Evolutionary conservation across 2,329 filamentous ascomycete genomes (phyloP), one percentile per base, ranked within the genome.

Genomic region (Fusarium phyllophilum): DNA sequence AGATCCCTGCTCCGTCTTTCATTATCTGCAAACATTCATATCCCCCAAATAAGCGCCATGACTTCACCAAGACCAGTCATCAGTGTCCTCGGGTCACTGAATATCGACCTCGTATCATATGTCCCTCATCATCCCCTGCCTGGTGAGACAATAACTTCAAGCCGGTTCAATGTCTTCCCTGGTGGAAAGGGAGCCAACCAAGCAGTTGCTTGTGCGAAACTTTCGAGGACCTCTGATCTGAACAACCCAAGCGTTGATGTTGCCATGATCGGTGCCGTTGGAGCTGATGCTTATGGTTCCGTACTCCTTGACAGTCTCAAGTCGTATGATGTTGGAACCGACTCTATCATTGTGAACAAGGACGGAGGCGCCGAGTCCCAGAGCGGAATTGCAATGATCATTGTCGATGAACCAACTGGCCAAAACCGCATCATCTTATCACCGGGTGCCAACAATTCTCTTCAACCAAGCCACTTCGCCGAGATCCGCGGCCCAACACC

Each of bases 101-200:
- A 98, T 84, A 94, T 94, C 80, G 96, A 99, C 84, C 91, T 98
- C 72, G 94, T 97, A 71, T 95, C 94, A 39, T 91, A 94, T 77
- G 96, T 96, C n/a, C 87, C 94, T 5, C 94, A 96, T 72, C 90
- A 97, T 68, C 96, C 96, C 2, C 84, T 88, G 1, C 91, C 93
- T 1, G 96, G 96, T 73, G 96, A 99, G 84, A 98, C 96, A 5
- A 88, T 98, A 58, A 95, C 93, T 3, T 89, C 94, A 46, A 91
- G 86, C 73, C 91, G 90, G 18, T 97, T 97, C 84, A 88, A 88
- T 80, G 94, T 92, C 39, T 95, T 93, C 42, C 92, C 93, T 24
- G 96, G 96, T 76, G 96, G 96, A 64, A 98, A 98, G 84, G 96
- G 96, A 70, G 95, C 95, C 68, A 98, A 98, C 85, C 96, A 98